Evolutionary conservation across 2,329 filamentous ascomycete genomes (phyloP), one percentile per base, ranked within the genome.

Genomic region (Zymoseptoria brevis): DNA sequence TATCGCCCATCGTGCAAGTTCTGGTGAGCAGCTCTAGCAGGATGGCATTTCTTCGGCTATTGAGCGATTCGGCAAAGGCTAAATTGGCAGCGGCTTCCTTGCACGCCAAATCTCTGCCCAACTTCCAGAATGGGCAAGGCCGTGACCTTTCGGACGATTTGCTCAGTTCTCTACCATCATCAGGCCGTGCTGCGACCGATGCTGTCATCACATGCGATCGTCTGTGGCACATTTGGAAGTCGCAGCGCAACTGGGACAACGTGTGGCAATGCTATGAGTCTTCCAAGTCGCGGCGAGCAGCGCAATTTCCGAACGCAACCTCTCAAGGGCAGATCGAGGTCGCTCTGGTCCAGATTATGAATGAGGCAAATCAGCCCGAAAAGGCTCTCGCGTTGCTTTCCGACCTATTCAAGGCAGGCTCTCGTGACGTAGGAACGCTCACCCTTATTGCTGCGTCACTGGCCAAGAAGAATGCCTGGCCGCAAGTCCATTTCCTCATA

Each of bases 391-490:
- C 30, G 19, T 35, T 62, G 13, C 56, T 64, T 9, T 21, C 50
- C 8, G 29, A 26, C 35, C 16, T 49, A 3, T 35, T 48, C 16
- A 52, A 51, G 19, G 21, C 3, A 26, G 52, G 56, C 11, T 49
- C 53, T 24, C 30, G 26, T 26, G 49, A 45, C 22, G 29, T n/a
- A 19, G 53, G 52, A 30, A 13, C 57, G 7, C 53, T 64, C 19
- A 62, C 57, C 22, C 24, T 62, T n/a, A 54, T 53, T 50, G 60
- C 60, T 56, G 26, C 60, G 13, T 56, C 56, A 13, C 30, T 64
- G 51, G 60, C 62, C 35, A 26, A 53, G 29, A 58, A 54, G 22
- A 30, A 54, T 26, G 53, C 56, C 26, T 64, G 62, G 62, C 41
- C 30, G 21, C 49, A 56, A n/a, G 19, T 64, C 11, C 55, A 55